Base-by-base conservation (phyloP, 257 asterid species). In the Solanum pennellii region DNA sequence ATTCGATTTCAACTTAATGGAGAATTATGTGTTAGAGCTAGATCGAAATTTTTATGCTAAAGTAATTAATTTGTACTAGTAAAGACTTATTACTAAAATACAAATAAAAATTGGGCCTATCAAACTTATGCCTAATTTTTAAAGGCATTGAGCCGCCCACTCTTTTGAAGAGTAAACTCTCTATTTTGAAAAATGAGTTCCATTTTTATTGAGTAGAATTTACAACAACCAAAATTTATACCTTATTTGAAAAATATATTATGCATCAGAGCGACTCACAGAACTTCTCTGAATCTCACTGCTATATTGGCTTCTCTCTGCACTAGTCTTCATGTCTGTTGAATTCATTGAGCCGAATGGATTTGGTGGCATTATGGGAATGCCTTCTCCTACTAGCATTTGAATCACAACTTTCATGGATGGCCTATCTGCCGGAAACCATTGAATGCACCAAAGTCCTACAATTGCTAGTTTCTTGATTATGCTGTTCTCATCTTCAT, bases 381-480 rank as follows among this genome's bases (percentile, higher is more conserved):
- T 85, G 73, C 88, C 88, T 86, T 94, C 94, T 1, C 91, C 93
- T 83, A 92, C 94, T 2, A 95, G 91, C 98, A 95, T 95, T 87
- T 93, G 96, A 88, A 94, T 92, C 90, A 92, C 96, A 16, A 91
- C 92, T 82, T 94, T 94, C 86, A 92, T 94, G 3, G 97, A 94
- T 39, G 98, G 98, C 88, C 97, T 87, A 60, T 92, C 98, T 0
- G 89, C 95, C 0, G 98, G 98, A 85, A 91, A 93, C 98, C 98
- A 95, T 75, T 94, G 98, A 31, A 94, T 92, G 84, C 98, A 93
- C 97, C 98, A 95, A 12, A 95, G 93, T 18, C 97, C 98, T 2
- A 90, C 95, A 10, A 95, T 92, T 83, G 94, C 93, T 9, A 94
- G 88, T 89, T 94, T 92, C 86, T 92, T 95, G 72, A 89, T 94